Evolutionary conservation across 129 eudicot species (phyloP).

Genomic region (Chrysanthemum lavandulifolium): DNA sequence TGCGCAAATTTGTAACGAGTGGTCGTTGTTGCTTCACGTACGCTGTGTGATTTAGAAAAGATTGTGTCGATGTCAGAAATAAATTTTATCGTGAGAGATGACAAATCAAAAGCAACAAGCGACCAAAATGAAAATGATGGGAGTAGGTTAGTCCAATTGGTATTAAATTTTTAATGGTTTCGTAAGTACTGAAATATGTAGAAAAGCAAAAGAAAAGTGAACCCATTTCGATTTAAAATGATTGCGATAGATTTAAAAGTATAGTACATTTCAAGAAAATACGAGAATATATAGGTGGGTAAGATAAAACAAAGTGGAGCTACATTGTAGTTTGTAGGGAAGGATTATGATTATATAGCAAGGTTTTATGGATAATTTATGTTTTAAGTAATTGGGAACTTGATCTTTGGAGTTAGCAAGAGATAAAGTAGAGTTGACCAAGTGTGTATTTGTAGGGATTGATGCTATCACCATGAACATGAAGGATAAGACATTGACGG

Average conservation of each 20-base stretch:
- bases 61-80: conserved; percentile 3
- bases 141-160: background rate
- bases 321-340: background rate
- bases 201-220: background rate
- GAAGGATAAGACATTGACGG: conserved; percentile 40
- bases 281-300: too few relatives aligned
- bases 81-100: background rate
- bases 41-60: background rate
- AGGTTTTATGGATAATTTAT: background rate
- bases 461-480: conserved; percentile 40
- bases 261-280: background rate
- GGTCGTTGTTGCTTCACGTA: conserved; percentile 13
- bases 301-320: background rate
- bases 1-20: background rate
- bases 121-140: background rate
- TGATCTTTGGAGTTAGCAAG: background rate
- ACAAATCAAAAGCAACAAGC: background rate
- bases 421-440: too few relatives aligned
- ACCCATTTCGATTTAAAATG: background rate
- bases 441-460: conserved; percentile 33
- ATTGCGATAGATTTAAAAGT: background rate
- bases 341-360: background rate
- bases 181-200: background rate
- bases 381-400: background rate
- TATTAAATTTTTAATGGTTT: background rate